phyloP scores from a whole-genome alignment of 768 basidiomycete species.

The Mycena rosella region DNA sequence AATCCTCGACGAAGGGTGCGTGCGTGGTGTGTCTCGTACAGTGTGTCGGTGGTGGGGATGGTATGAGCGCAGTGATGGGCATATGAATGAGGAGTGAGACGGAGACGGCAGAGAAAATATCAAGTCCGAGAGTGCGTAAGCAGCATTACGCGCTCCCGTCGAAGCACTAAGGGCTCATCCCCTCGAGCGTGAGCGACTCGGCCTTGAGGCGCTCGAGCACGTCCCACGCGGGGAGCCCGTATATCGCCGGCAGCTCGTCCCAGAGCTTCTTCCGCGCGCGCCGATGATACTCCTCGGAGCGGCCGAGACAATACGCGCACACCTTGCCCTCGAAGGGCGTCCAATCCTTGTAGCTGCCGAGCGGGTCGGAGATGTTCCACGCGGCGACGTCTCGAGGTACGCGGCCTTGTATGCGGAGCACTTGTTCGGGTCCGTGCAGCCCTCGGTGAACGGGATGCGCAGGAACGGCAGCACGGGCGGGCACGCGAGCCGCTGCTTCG shows the following conservation, averaged over 20 bases:
- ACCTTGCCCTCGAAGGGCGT: constrained; percentile 28
- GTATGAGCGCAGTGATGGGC: too few species aligned
- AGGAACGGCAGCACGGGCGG: constrained; percentile 35
- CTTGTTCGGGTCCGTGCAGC: constrained; percentile 20
- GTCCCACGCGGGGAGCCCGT: constrained; percentile 29
- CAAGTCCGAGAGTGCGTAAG: too few species aligned
- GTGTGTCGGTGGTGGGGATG: too few species aligned
- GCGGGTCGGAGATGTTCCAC: constrained; percentile 35
- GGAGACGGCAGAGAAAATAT: too few species aligned
- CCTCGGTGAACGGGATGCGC: constrained; percentile 35
- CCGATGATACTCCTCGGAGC: constrained; percentile 25
- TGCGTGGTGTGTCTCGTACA: too few species aligned
- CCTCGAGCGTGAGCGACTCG: too few species aligned
- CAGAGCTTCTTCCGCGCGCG: constrained; percentile 22
- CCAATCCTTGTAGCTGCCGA: constrained; percentile 32
- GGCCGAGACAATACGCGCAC: constrained; percentile 22
- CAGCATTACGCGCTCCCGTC: too few species aligned
- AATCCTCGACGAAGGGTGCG: too few species aligned
- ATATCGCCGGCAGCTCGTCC: constrained; percentile 24
- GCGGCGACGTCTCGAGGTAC: constrained; percentile 29
- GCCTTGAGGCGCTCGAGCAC: too few species aligned
- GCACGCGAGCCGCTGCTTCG: constrained; percentile 32
- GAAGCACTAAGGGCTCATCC: too few species aligned
- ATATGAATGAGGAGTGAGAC: too few species aligned
- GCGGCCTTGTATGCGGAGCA: constrained; percentile 24